A percentile compares a stretch with the other conserved stretches of the same genome.
Conservation (phyloP, 2,329 filamentous ascomycete genomes). For the Fusarium mundagurra region DNA sequence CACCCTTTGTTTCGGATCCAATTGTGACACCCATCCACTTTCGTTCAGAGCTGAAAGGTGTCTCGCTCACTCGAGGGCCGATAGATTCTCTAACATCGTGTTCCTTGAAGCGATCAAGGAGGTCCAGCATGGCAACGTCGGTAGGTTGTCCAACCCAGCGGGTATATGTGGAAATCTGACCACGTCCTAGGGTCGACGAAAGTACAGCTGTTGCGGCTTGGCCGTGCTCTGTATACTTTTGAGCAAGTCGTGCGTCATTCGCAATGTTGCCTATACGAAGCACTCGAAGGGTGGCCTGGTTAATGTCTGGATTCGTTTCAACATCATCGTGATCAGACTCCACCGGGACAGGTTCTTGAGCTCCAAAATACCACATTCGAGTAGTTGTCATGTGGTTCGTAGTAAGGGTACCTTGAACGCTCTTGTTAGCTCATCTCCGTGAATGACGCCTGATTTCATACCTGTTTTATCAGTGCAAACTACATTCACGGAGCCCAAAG, state of each 20-base stretch:
- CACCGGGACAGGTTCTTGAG: constrained; percentile 61
- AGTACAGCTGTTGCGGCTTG: constrained; percentile 78
- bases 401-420: constrained; percentile 79
- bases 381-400: constrained; percentile 99
- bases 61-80: constrained; percentile 83
- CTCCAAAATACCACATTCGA: constrained; percentile 94
- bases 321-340: constrained; percentile 64
- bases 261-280: constrained; percentile 95
- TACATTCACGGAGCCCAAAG: constrained; percentile 98
- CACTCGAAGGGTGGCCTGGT: constrained; percentile 80
- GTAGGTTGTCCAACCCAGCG: constrained; percentile 97
- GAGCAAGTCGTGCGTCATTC: constrained; percentile 88
- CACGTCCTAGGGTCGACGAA: constrained; percentile 79
- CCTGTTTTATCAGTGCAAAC: constrained; percentile 98
- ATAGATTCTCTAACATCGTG: constrained; percentile 90
- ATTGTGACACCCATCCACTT: constrained; percentile 99
- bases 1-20: constrained; percentile 65
- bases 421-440: constrained; percentile 23
- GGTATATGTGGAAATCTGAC: constrained; percentile 72
- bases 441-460: constrained; percentile 44
- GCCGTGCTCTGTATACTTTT: constrained; percentile 73
- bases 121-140: constrained; percentile 94
- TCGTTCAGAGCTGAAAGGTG: constrained; percentile 94
- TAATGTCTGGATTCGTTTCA: constrained; percentile 64
- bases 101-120: constrained; percentile 90